phyloP scores from a whole-genome alignment of 1,139 yeast species.

The Candida anutae region DNA sequence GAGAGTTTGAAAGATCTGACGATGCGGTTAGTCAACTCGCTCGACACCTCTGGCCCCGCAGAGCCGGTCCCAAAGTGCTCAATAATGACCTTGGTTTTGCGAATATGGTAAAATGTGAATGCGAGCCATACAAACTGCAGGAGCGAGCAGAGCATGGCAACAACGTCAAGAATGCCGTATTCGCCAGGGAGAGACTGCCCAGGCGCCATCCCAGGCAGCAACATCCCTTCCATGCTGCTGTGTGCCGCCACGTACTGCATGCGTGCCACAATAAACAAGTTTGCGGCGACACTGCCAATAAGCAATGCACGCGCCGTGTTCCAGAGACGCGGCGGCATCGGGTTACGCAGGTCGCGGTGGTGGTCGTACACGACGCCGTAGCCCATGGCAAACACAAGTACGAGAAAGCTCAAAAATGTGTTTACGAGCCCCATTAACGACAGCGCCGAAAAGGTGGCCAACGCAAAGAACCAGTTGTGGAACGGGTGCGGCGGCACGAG shows the following conservation, averaged over 20 bases:
- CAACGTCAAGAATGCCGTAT: background rate
- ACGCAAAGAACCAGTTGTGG: constrained; percentile 1
- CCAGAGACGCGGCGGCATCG: constrained; percentile 16
- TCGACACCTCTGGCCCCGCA: constrained; percentile 11
- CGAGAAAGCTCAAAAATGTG: constrained; percentile 9
- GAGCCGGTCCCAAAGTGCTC: constrained; percentile 24
- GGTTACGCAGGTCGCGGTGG: constrained; percentile 18
- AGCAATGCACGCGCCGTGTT: constrained; percentile 13
- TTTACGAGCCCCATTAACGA: too few species aligned
- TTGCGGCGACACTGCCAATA: constrained; percentile 6
- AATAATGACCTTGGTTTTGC: constrained; percentile 22
- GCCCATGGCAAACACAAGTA: constrained; percentile 32
- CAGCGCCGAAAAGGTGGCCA: constrained; percentile 3
- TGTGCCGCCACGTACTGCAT: background rate
- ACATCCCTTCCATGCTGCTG: background rate
- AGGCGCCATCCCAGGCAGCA: too few species aligned
- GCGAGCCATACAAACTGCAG: constrained; percentile 12
- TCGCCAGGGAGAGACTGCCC: background rate
- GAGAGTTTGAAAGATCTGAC: constrained; percentile 22
- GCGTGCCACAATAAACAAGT: background rate
- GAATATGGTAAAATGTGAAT: constrained; percentile 14
- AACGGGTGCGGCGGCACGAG: constrained; percentile 6
- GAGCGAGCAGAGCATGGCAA: background rate
- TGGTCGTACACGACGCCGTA: constrained; percentile 31
- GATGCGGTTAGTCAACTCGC: constrained; percentile 14